Base-by-base conservation (phyloP, 2,329 filamentous ascomycete genomes). In the Fusarium armeniacum region DNA sequence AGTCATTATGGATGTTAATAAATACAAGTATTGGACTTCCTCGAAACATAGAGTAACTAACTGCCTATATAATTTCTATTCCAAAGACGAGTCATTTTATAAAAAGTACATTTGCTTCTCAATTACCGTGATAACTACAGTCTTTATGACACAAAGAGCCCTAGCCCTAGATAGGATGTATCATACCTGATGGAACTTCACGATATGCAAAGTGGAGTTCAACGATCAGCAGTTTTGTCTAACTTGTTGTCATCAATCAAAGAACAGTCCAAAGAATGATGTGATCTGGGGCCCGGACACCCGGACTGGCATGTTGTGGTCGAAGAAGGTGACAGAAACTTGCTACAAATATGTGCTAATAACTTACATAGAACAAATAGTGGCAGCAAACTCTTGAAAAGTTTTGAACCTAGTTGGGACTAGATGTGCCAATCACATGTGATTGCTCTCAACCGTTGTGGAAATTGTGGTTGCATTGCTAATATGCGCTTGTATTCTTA, bases 121-220 rank as follows among this genome's bases (percentile, higher is more conserved):
- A 16, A 30, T 22, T 32, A 28, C 35, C 22, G 13, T 24, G 26
- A 6, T 12, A 20, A 36, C 13, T 16, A 12, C 12, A 55, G n/a
- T 13, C 28, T 35, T 30, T 20, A 35, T 36, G 30, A 20, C 12
- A 30, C 30, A 24, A 56, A 18, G 57, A 56, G 40, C 50, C 57
- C 41, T 46, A 56, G 51, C 50, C 57, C 57, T 56, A 59, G 33
- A 45, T 26, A 55, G 20, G 32, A 24, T 26, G n/a, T 38, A 35
- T 18, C 32, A 33, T 36, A 38, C 18, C 22, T 51, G 20, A 41
- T 50, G 30, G 15, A 24, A 51, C 22, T 57, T 22, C 15, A 26
- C 10, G 30, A 43, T 32, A 13, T 12, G 16, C 15, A 35, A 58
- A 56, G 41, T 33, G 50, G 57, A 20, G 41, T 33, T n/a, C 12